These are phyloP conservation scores for Hypomyces perniciosus DNA, from an alignment of 2,329 filamentous ascomycete genomes.

Conservation along the genomic window DNA sequence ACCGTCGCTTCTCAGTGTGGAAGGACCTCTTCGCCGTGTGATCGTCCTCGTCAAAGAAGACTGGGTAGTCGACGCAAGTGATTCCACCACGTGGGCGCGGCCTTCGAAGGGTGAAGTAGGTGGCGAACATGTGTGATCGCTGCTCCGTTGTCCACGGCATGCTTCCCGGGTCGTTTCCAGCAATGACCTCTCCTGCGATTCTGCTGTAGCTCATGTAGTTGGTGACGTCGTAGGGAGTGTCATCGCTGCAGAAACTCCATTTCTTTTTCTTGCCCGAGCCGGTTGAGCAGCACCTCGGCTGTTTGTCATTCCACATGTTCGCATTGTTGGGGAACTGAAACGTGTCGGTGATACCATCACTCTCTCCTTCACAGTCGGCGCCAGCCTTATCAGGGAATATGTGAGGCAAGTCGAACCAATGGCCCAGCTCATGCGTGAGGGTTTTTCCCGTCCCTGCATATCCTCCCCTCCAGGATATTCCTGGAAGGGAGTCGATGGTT, in stretches of 20 bases:
- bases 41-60: not conserved
- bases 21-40: not conserved
- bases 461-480: not conserved
- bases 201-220: conserved; percentile 2
- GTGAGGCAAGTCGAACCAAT: not conserved
- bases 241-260: not conserved
- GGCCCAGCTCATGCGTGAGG: not conserved
- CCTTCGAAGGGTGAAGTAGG: not conserved
- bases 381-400: not conserved
- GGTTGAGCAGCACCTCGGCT: not conserved
- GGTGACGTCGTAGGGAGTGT: not conserved
- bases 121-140: not conserved
- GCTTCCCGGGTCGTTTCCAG: not conserved
- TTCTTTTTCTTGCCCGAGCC: not conserved
- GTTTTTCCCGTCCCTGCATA: not conserved
- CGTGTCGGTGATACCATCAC: not conserved
- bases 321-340: not conserved
- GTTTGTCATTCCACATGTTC: not conserved
- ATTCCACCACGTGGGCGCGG: not conserved
- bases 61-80: not conserved
- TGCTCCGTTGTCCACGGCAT: conserved; percentile 2
- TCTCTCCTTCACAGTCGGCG: not conserved
- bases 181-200: not conserved
- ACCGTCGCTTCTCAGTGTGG: not conserved
- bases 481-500: not conserved